Base-by-base conservation (phyloP, 495 filamentous ascomycete genomes). In the Hypoxylon perforatum region DNA sequence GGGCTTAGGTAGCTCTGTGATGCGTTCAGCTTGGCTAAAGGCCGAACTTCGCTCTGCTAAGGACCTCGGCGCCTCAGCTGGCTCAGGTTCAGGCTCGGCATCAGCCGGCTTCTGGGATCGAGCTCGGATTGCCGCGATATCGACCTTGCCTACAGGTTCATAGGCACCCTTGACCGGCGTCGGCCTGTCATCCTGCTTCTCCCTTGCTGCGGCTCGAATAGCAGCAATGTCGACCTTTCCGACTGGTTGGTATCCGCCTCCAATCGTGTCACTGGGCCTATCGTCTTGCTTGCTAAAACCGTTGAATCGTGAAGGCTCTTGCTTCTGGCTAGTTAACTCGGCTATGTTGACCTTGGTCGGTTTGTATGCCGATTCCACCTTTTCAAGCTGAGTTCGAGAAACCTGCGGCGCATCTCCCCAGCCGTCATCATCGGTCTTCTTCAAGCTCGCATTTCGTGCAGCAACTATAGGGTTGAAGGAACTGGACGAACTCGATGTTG, bases 141-240 rank as follows among this genome's bases (percentile, higher is more conserved):
- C 94, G 23, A 97, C 93, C 76, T 96, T 97, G 3, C 94, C 94
- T 33, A 97, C 85, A 1, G 94, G 94, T 76, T 96, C 90, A 69
- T 98, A 98, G 14, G 93, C 85, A 11, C 94, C 94, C 76, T 96
- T 98, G 3, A 97, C 91, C 4, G 86, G 83, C 4, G 87, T 84
- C 4, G 94, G 94, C 45, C 93, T 81, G 52, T 97, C 91, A 67
- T 96, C 90, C 42, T 84, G 78, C 14, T 80, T 63, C 46, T 90
- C 86, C 63, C 88, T 87, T 9, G 94, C 94, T 72, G 95, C 88
- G 49, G 84, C 87, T 48, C 93, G 85, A 53, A 98, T 88, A 3
- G 92, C 93, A 36, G 91, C 91, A 78, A 99, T 97, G 70, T 98
- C 93, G 10, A 98, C 91, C 77, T 97, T 97, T 9, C 96, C 96